Conservation (phyloP, 129 eudicot species). For the Mikania micrantha region DNA sequence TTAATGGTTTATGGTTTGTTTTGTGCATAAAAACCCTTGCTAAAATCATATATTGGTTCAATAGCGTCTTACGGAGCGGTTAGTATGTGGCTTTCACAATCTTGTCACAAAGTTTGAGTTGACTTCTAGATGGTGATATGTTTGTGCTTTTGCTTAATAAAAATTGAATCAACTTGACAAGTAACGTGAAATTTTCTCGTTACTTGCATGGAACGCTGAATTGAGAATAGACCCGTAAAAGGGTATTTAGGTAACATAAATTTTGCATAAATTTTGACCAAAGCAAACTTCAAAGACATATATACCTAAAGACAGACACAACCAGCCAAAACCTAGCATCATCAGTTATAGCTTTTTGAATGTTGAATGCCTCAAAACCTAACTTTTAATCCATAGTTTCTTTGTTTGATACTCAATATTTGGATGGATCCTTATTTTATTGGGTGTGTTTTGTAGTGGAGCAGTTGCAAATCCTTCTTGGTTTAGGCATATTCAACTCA, state of each 20-base stretch:
- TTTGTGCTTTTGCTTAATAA: not conserved
- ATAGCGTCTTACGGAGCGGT: too few species aligned
- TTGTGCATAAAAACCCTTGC: too few species aligned
- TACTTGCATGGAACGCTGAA: not conserved
- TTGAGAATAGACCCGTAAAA: not conserved
- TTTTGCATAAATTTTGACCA: slow-evolving; percentile 17
- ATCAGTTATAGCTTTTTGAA: slow-evolving; percentile 29
- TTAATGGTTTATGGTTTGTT: too few species aligned
- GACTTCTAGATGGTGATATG: not conserved
- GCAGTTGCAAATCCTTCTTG: slow-evolving; percentile 34
- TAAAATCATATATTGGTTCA: too few species aligned
- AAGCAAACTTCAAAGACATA: not conserved
- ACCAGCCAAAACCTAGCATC: slow-evolving; percentile 26
- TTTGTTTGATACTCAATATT: slow-evolving; percentile 11
- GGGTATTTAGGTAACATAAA: slow-evolving; percentile 7
- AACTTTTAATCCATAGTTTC: slow-evolving; percentile 9
- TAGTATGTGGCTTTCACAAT: too few species aligned
- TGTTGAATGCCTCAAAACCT: slow-evolving; percentile 31
- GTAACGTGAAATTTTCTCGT: not conserved
- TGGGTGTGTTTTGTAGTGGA: slow-evolving; percentile 47
- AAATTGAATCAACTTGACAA: not conserved
- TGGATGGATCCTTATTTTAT: slow-evolving; percentile 37
- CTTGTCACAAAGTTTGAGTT: too few species aligned
- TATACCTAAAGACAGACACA: slow-evolving; percentile 23
- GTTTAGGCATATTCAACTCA: slow-evolving; percentile 16